phyloP scores from a whole-genome alignment of 306 rosid genomes.

The Fagus crenata region DNA sequence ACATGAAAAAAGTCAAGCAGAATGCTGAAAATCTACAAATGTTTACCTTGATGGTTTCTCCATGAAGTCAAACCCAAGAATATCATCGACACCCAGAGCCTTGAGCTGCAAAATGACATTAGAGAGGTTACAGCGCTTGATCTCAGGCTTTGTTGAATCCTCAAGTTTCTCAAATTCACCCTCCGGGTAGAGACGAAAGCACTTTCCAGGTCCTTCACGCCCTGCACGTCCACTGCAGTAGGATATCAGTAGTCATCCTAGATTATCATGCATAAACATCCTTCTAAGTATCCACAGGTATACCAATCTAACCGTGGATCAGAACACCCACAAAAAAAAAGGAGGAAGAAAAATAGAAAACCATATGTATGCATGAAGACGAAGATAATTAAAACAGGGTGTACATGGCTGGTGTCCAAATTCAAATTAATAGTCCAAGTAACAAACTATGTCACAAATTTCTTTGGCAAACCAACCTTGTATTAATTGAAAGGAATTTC shows the following conservation, averaged over 20 bases:
- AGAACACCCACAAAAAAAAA: neutral
- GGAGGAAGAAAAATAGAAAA: neutral
- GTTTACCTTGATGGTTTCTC: constrained; percentile 83
- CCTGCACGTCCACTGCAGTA: constrained; percentile 90
- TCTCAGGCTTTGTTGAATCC: constrained; percentile 90
- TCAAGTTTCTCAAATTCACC: constrained; percentile 77
- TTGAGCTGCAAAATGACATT: constrained; percentile 91
- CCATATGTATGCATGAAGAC: neutral
- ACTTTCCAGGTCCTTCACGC: constrained; percentile 91
- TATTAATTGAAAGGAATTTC: neutral
- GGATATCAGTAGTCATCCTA: constrained; percentile 22
- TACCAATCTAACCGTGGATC: neutral
- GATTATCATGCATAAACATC: constrained; percentile 18
- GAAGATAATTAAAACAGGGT: neutral
- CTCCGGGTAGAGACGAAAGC: constrained; percentile 85
- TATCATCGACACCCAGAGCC: constrained; percentile 87
- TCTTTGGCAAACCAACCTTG: neutral
- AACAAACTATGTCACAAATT: neutral
- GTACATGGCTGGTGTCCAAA: neutral
- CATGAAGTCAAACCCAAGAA: constrained; percentile 85
- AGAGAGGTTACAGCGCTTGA: constrained; percentile 84
- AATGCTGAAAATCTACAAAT: constrained; percentile 19
- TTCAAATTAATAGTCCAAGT: neutral
- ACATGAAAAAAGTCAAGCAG: constrained; percentile 25
- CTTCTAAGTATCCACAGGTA: constrained; percentile 12